Percentiles rank a stretch among this genome's conserved stretches.
Evolutionary conservation across 192 early-diverging fungal species (phyloP).

Genomic region (Ambispora gerdemannii): DNA sequence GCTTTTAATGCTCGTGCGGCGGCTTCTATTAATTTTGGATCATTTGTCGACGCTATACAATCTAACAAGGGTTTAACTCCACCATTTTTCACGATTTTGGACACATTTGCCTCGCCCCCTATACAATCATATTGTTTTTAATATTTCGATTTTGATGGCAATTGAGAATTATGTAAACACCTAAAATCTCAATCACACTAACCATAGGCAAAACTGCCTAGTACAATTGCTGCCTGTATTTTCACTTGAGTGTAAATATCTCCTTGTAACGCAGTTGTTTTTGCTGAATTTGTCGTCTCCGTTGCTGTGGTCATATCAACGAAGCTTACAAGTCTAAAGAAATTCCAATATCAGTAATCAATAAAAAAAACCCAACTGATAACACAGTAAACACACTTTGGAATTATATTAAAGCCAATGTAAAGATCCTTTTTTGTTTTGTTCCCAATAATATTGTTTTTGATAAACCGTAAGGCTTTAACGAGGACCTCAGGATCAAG

Average conservation of each 20-base stretch:
- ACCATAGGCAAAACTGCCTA: constrained; percentile 71
- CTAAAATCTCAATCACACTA: constrained; percentile 3
- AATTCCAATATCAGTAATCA: background rate
- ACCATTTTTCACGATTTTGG: constrained; percentile 53
- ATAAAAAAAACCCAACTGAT: background rate
- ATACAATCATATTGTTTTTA: no score
- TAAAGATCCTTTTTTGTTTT: constrained; percentile 77
- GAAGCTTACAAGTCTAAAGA: constrained; percentile 42
- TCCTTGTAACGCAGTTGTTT: no score
- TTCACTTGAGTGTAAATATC: constrained; percentile 44
- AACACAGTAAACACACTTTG: constrained; percentile 41
- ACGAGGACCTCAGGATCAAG: constrained; percentile 44
- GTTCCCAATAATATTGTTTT: constrained; percentile 81
- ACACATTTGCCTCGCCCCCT: constrained; percentile 63
- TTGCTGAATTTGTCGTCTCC: no score
- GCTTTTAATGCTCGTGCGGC: constrained; percentile 63
- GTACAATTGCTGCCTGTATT: constrained; percentile 62
- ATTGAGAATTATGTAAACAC: background rate
- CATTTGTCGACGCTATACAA: constrained; percentile 37
- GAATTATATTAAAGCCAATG: constrained; percentile 56
- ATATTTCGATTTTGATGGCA: background rate
- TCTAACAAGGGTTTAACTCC: constrained; percentile 56
- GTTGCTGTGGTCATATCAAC: constrained; percentile 50
- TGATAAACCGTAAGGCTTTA: constrained; percentile 67
- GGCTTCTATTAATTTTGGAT: constrained; percentile 62